Percentiles rank a stretch among this genome's conserved stretches.
phyloP scores from a whole-genome alignment of 805 yeast genomes.

The Kodamaea kakaduensis region DNA sequence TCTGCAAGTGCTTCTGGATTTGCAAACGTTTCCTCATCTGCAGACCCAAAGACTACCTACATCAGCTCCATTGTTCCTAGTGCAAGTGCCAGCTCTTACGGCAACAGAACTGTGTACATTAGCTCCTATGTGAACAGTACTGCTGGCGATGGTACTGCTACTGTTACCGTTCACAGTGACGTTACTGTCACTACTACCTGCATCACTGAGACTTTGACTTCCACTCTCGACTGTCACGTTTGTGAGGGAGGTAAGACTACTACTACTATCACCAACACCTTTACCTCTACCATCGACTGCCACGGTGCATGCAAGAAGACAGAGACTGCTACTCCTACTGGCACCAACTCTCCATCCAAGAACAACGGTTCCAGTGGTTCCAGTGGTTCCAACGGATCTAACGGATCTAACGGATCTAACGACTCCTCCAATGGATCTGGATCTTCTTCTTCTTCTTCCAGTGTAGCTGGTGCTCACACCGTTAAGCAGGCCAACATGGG shows the following conservation, averaged over 20 bases:
- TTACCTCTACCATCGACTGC: background rate
- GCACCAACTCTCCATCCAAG: background rate
- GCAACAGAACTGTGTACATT: no score
- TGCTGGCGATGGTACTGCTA: background rate
- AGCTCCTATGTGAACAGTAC: no score
- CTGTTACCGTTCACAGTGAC: background rate
- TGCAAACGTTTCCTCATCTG: no score
- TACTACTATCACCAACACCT: background rate
- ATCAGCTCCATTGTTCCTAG: no score
- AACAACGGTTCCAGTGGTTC: background rate
- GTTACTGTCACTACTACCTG: background rate
- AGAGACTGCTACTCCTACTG: background rate
- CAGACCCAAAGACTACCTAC: no score
- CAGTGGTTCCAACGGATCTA: background rate
- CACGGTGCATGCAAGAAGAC: background rate
- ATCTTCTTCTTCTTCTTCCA: conserved; percentile 6
- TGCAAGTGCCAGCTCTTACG: no score
- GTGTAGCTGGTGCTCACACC: conserved; percentile 1
- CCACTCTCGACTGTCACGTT: background rate
- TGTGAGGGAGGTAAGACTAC: background rate
- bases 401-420: background rate
- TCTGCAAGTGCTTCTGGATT: no score
- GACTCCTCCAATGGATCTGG: conserved; percentile 1
- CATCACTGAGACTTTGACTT: background rate
- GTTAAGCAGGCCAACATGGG: conserved; percentile 15